Conservation (phyloP, 2,329 filamentous ascomycete genomes). For the Penicillium sp. region DNA sequence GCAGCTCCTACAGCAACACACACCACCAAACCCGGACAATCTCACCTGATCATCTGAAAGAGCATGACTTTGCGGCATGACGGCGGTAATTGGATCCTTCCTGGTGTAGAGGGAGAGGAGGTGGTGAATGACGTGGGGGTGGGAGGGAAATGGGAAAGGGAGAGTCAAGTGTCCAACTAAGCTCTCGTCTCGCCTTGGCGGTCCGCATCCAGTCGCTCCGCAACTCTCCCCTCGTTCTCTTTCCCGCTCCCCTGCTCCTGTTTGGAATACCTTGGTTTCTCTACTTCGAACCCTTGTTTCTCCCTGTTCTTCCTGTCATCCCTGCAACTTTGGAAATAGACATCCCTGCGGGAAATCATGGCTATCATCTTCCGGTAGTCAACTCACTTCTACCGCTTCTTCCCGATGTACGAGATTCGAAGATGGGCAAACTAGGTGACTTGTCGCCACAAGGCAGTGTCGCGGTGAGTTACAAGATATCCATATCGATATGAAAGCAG, state of each 20-base stretch:
- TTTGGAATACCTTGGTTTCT: background rate
- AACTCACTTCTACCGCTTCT: conserved; percentile 44
- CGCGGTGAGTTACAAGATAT: conserved; percentile 56
- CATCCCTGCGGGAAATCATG: conserved; percentile 13
- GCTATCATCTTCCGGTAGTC: conserved; percentile 19
- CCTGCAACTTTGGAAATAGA: background rate
- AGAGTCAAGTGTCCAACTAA: conserved; percentile 23
- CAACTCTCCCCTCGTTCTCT: conserved; percentile 10
- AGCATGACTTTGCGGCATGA: conserved; percentile 89
- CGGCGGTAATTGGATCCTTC: conserved; percentile 45
- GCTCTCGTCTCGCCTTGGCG: conserved; percentile 23
- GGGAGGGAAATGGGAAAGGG: conserved; percentile 17
- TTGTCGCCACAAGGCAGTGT: conserved; percentile 77
- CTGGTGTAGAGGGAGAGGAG: conserved; percentile 4
- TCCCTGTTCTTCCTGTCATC: background rate
- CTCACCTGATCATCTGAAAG: conserved; percentile 95
- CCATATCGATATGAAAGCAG: background rate
- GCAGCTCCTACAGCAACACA: background rate
- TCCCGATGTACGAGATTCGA: conserved; percentile 38
- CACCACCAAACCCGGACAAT: conserved; percentile 1
- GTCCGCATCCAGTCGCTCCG: conserved; percentile 19
- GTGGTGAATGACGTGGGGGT: conserved; percentile 21
- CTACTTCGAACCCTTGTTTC: conserved; percentile 3
- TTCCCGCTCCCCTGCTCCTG: conserved; percentile 7
- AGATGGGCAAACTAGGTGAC: conserved; percentile 71